These are phyloP conservation scores for Esteya vermicola DNA, from an alignment of 2,329 filamentous ascomycete species.

Conservation along the genomic window DNA sequence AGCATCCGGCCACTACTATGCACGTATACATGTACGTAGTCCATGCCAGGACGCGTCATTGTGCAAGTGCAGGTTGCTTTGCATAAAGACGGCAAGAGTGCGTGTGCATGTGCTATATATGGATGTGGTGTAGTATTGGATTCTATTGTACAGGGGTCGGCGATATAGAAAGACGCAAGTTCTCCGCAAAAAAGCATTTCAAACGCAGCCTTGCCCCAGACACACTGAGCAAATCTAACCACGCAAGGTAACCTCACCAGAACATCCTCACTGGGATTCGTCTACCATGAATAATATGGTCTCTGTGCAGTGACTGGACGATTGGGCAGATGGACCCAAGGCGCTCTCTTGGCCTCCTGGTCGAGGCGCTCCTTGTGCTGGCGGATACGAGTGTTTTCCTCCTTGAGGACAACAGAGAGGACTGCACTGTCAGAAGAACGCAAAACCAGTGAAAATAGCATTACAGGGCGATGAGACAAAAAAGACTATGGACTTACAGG, in stretches of 20 bases:
- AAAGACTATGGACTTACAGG: conserved; percentile 44
- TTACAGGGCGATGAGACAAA: no score
- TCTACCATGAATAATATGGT: conserved; percentile 84
- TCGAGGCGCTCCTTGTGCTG: conserved; percentile 64
- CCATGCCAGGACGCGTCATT: background rate
- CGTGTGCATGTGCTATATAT: no score
- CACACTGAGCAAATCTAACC: background rate
- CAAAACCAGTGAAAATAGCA: conserved; percentile 2
- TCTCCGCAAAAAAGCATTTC: no score
- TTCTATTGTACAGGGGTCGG: no score
- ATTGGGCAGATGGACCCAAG: conserved; percentile 83
- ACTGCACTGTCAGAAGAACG: conserved; percentile 26
- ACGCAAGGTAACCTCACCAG: background rate
- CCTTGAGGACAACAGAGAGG: conserved; percentile 73
- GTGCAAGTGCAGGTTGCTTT: background rate
- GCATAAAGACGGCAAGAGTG: no score
- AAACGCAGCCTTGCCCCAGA: no score
- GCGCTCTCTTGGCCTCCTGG: conserved; percentile 59
- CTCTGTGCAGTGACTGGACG: conserved; percentile 70
- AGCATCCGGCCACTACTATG: no score
- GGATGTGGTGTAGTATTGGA: no score
- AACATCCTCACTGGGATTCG: background rate
- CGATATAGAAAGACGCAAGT: background rate
- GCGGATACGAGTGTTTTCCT: conserved; percentile 79
- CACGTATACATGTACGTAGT: no score